phyloP scores from a whole-genome alignment of 2,329 filamentous ascomycete genomes.

The Teratosphaeria gauchensis region DNA sequence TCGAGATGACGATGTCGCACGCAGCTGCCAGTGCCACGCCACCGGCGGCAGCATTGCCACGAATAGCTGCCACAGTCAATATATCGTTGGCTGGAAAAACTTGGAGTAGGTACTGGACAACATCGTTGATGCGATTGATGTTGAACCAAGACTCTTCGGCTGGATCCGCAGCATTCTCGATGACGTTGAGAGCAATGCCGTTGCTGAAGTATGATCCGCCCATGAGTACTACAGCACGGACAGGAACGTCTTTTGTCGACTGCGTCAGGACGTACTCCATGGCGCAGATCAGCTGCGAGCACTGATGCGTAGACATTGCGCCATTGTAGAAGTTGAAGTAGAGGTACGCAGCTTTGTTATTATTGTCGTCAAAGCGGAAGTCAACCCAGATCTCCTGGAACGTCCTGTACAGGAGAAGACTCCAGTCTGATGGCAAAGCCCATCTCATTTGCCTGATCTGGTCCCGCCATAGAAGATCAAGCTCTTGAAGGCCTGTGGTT shows the following conservation, averaged over 20 bases:
- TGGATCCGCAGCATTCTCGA: conserved; percentile 31
- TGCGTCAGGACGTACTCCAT: conserved; percentile 28
- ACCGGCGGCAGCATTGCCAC: conserved; percentile 35
- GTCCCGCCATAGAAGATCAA: conserved; percentile 23
- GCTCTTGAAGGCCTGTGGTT: conserved; percentile 24
- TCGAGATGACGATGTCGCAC: conserved; percentile 29
- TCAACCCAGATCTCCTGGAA: conserved; percentile 35
- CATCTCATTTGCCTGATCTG: conserved; percentile 11
- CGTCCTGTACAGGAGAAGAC: conserved; percentile 20
- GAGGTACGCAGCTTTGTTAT: conserved; percentile 29
- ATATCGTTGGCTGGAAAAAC: conserved; percentile 29
- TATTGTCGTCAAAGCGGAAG: conserved; percentile 20
- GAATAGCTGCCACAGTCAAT: conserved; percentile 30
- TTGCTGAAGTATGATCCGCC: conserved; percentile 37
- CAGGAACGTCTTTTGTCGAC: conserved; percentile 18
- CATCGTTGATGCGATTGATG: conserved; percentile 37
- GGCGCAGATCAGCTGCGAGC: conserved; percentile 28
- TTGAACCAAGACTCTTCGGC: conserved; percentile 34
- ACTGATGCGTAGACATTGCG: conserved; percentile 34
- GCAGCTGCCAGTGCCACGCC: conserved; percentile 35
- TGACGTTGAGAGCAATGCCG: conserved; percentile 36
- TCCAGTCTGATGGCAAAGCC: conserved; percentile 20
- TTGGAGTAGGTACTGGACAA: conserved; percentile 30
- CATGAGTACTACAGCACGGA: conserved; percentile 32
- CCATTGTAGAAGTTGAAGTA: conserved; percentile 38